Base-by-base conservation (phyloP, 371 early-diverging fungal genomes). In the Mucor piriformis region DNA sequence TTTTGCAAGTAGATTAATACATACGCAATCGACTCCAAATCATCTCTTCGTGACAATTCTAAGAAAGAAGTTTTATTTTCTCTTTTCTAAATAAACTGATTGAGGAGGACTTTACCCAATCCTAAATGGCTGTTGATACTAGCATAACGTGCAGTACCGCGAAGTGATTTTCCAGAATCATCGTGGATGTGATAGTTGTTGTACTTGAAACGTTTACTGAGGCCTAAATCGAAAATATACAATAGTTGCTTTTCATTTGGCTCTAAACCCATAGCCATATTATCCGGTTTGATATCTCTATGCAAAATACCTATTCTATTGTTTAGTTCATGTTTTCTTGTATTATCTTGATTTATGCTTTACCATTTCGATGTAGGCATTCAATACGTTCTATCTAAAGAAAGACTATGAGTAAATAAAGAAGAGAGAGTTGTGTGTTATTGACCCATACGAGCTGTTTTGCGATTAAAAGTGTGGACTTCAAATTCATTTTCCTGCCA, bases 151-250 rank as follows among this genome's bases (percentile, higher is more conserved):
- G 93, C 93, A 10, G 96, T 95, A 32, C 96, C 96, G 34, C 86
- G 85, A 21, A 95, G 74, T 98, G 77, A 93, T 92, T 70, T 93
- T 93, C 68, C 90, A 85, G 73, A 92, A 93, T 34, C 95, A n/a
- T n/a, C 29, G 7, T 3, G 29, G 29, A 92, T 67, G 97, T 97
- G 81, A 97, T 94, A 94, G 66, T 89, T 89, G 24, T 94, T 92
- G 66, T 95, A 91, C 35, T 94, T 86, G 72, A 92, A 98, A 60
- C 90, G 89, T 73, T 98, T 99, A 42, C 97, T 95, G 55, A 99
- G 82, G 44, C 99, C 99, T 83, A 97, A 96, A 76, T 99, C 99
- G 57, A 99, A 97, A 54, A 98, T 88, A 74, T 95, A 95, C 33
- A 99, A 92, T 57, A 92, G 92, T 69, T 94, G 93, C 32, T 90